These are phyloP conservation scores for Pouteria campechiana DNA, from an alignment of 179 eudicot genomes.

Conservation along the genomic window DNA sequence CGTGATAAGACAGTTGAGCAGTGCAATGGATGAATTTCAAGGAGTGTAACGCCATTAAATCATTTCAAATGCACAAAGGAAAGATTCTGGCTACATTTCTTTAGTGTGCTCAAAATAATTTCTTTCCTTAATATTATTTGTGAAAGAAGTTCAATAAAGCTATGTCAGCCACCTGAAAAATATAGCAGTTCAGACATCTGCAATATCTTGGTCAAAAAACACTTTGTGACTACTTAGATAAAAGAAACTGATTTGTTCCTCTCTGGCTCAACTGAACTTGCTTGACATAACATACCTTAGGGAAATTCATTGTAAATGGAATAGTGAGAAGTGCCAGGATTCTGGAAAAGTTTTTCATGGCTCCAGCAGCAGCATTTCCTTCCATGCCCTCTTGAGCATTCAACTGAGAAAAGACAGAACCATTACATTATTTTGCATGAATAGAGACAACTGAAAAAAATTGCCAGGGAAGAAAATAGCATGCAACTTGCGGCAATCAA, in stretches of 20 bases:
- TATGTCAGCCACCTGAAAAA: background rate
- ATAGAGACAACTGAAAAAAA: background rate
- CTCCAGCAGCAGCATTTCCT: constrained; percentile 83
- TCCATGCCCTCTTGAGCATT: constrained; percentile 94
- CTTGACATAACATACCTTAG: constrained; percentile 40
- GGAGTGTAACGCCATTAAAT: too few species aligned
- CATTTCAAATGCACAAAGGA: too few species aligned
- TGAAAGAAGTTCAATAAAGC: background rate
- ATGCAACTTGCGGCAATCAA: too few species aligned
- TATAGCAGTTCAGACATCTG: background rate
- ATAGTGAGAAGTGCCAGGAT: constrained; percentile 65
- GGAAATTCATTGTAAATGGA: constrained; percentile 73
- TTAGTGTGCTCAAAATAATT: background rate
- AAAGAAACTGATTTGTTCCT: background rate
- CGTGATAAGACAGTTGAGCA: too few species aligned
- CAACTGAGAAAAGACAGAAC: constrained; percentile 24
- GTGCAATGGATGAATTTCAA: too few species aligned
- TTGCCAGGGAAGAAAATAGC: background rate
- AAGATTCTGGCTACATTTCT: too few species aligned
- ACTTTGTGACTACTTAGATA: background rate
- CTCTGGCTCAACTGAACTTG: background rate
- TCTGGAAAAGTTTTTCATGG: constrained; percentile 81
- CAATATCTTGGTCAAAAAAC: background rate
- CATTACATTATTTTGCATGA: background rate
- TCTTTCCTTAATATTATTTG: background rate